Evolutionary conservation across 2,329 filamentous ascomycete genomes (phyloP), one percentile per base, ranked within the genome.

Genomic region (Sporothrix phasma): DNA sequence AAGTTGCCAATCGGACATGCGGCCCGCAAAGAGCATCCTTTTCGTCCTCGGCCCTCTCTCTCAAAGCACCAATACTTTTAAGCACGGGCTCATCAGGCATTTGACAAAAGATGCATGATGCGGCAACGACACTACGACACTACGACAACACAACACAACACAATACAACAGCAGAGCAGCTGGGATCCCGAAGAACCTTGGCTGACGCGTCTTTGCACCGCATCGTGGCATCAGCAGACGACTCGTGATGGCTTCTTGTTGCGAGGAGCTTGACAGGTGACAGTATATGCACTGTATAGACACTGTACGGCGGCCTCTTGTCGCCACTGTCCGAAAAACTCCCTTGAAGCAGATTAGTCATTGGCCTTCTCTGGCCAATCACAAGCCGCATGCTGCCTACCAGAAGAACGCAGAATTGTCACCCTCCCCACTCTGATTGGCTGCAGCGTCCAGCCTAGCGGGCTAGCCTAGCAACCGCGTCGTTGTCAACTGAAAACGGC

Each of bases 391-490:
- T 2, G 13, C 24, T 8, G 2, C 5, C 13, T 17, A 8, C 29
- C 31, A 53, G 37, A 51, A 62, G 24, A 51, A 51, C 60, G 41
- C 51, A 49, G 45, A 51, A 41, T 22, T 19, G 24, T 45, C 59
- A 39, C 29, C n/a, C 34, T 5, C n/a, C 17, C 34, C 24, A 1
- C 31, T 17, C 31, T 39, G n/a, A 62, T 62, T 62, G 60, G 60
- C 46, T 26, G 19, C 34, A n/a, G 24, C 24, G 24, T 13, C 15
- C 10, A n/a, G 26, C 39, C 13, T 59, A 59, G 39, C 10, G 10
- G 26, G 24, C 13, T 59, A 59, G 39, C 61, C 37, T 56, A 63
- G 61, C 61, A 63, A 63, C 61, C 59, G 39, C 31, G 22, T 29
- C 17, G 34, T 45, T 41, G n/a, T n/a, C n/a, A n/a, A n/a, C n/a